Evolutionary conservation across 352 stramenopile genomes (phyloP).

Genomic region (Halophytophthora batemanensis): DNA sequence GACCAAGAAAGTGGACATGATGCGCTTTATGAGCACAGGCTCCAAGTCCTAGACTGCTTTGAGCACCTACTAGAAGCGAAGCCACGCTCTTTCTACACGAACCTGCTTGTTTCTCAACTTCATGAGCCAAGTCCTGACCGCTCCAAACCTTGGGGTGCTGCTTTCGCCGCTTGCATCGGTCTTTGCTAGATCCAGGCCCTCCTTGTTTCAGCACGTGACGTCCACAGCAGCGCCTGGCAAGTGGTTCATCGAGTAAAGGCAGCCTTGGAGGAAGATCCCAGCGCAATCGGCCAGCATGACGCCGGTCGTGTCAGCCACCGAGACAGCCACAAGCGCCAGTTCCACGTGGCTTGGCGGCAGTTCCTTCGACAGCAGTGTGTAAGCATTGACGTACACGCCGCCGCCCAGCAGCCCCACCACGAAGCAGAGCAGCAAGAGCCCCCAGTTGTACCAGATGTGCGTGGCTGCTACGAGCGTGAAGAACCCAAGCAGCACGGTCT

Average conservation of each 20-base stretch:
- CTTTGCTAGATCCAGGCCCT: neutral
- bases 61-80: too few species aligned
- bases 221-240: conserved; percentile 60
- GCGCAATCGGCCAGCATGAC: conserved; percentile 88
- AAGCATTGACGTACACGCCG: conserved; percentile 91
- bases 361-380: conserved; percentile 85
- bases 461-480: conserved; percentile 81
- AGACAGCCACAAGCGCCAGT: conserved; percentile 85
- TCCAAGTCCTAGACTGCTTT: conserved; percentile 6
- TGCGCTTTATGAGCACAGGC: conserved; percentile 71
- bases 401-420: conserved; percentile 87
- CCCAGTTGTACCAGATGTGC: conserved; percentile 88
- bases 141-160: too few species aligned
- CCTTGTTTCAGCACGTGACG: conserved; percentile 42
- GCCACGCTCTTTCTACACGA: too few species aligned
- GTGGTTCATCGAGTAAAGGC: conserved; percentile 86
- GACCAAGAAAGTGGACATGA: conserved; percentile 75
- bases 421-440: conserved; percentile 80
- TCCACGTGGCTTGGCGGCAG: conserved; percentile 69
- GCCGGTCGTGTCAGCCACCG: conserved; percentile 87
- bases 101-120: too few species aligned
- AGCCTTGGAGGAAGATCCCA: conserved; percentile 90
- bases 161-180: neutral
- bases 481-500: conserved; percentile 83
- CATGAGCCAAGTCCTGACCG: too few species aligned